These are phyloP conservation scores for Geranium rotundifolium DNA, from an alignment of 345 rosid genomes.

Conservation along the genomic window DNA sequence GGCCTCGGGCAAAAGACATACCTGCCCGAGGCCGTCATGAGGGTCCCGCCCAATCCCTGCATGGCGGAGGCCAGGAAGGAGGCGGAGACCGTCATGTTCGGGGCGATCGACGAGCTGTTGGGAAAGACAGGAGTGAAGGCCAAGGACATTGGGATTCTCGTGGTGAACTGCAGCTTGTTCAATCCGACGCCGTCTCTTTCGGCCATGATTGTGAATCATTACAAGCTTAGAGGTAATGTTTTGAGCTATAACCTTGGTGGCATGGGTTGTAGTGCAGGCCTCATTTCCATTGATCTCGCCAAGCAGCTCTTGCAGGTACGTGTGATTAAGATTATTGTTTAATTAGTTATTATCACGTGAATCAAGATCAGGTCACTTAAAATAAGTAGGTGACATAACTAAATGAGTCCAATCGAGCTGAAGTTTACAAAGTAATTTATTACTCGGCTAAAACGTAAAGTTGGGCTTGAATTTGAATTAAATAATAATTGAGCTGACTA, in stretches of 20 bases:
- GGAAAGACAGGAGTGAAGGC: conserved; percentile 23
- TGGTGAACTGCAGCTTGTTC: conserved; percentile 29
- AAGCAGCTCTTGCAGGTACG: conserved; percentile 45
- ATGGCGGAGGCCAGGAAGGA: conserved; percentile 26
- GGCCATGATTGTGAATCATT: conserved; percentile 26
- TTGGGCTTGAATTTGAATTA: too few species aligned
- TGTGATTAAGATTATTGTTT: not conserved
- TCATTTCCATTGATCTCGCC: conserved; percentile 50
- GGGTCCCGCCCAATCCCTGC: conserved; percentile 7
- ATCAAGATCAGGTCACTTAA: too few species aligned
- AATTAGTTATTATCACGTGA: not conserved
- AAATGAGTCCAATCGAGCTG: too few species aligned
- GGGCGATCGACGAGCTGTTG: conserved; percentile 23
- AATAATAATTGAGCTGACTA: too few species aligned
- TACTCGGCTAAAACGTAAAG: too few species aligned
- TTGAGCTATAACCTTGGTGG: conserved; percentile 29
- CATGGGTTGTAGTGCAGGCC: conserved; percentile 36
- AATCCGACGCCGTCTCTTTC: conserved; percentile 30
- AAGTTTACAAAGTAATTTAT: too few species aligned
- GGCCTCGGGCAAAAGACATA: conserved; percentile 23
- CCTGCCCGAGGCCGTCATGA: conserved; percentile 16
- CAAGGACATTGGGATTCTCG: conserved; percentile 31
- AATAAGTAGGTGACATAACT: too few species aligned
- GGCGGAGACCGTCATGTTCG: conserved; percentile 24
- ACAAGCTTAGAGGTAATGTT: conserved; percentile 28